These are phyloP conservation scores for Populus hybrid DNA, from an alignment of 441 rosid species.

Conservation along the genomic window DNA sequence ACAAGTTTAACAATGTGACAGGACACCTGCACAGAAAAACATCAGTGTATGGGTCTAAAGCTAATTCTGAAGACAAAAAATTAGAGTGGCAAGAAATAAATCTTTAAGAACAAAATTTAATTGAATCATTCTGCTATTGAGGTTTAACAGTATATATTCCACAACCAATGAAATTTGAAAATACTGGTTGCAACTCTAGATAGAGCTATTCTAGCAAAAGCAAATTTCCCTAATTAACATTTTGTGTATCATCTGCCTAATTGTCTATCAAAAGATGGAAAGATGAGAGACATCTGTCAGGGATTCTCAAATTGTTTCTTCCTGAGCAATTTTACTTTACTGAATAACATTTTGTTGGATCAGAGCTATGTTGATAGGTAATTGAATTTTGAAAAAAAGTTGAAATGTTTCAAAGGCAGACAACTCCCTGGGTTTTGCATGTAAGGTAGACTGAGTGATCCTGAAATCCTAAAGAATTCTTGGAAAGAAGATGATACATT, in stretches of 20 bases:
- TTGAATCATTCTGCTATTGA: not conserved
- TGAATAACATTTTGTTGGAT: not conserved
- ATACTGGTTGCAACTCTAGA: not conserved
- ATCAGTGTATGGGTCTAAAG: constrained; percentile 35
- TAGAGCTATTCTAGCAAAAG: not conserved
- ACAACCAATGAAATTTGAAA: not conserved
- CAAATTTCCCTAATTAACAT: not conserved
- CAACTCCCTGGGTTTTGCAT: not conserved
- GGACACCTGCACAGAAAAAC: constrained; percentile 69
- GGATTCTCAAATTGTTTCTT: not conserved
- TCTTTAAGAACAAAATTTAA: too few species aligned
- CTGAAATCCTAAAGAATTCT: not conserved
- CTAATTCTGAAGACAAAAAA: constrained; percentile 26
- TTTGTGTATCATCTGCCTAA: not conserved
- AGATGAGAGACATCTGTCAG: not conserved
- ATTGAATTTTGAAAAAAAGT: not conserved
- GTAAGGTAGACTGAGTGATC: not conserved
- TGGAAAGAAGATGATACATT: not conserved
- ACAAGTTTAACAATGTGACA: constrained; percentile 75
- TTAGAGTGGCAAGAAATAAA: constrained; percentile 2
- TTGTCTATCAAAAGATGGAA: not conserved
- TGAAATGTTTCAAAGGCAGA: not conserved
- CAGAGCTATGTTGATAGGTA: not conserved
- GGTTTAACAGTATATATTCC: too few species aligned
- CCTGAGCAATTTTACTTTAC: not conserved